Evolutionary conservation across 768 basidiomycete genomes (phyloP), one percentile per base, ranked within the genome.

Genomic region (Coprinellus aureogranulatus): DNA sequence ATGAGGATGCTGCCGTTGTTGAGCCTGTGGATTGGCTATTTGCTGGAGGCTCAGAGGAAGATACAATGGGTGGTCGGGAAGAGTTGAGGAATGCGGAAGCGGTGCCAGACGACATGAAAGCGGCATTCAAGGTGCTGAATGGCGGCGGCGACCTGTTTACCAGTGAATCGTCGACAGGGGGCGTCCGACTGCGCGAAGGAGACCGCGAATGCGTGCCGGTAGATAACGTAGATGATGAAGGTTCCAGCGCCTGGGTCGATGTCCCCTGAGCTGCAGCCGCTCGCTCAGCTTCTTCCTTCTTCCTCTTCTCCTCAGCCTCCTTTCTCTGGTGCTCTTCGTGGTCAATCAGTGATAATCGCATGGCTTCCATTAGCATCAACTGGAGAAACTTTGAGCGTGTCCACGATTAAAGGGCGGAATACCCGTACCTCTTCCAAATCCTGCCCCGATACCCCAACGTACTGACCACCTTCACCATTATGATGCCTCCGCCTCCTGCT

Each of bases 331-430:
- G 90, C 65, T 94, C 94, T 72, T 98, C 95, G 66, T 98, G 94
- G 57, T 98, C 96, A 48, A 97, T 69, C 62, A 98, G 77, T 26
- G 94, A 97, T 57, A 97, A 76, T 54, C 96, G 86, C 94, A 99
- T 98, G 4, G 97, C 97, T 74, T 98, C 97, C 92, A 95, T 95
- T 54, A 99, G 78, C 96, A 98, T 98, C 44, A 99, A 75, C 93
- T 99, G 61, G 40, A 62, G 46, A 16, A 18, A 47, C 18, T 25
- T 42, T 53, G 22, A 49, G 44, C 9, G 34, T 31, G 51, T n/a
- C n/a, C 54, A 20, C 54, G 20, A 18, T 42, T 16, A 25, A 27
- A 54, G 27, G 52, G 53, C 41, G 44, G 44, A 41, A 45, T 5
- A 20, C 20, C n/a, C 50, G 25, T 65, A 93, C 94, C 81, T 96